Conservation (phyloP, 73 alveolate species). For the Tetrahymena thermophila region DNA sequence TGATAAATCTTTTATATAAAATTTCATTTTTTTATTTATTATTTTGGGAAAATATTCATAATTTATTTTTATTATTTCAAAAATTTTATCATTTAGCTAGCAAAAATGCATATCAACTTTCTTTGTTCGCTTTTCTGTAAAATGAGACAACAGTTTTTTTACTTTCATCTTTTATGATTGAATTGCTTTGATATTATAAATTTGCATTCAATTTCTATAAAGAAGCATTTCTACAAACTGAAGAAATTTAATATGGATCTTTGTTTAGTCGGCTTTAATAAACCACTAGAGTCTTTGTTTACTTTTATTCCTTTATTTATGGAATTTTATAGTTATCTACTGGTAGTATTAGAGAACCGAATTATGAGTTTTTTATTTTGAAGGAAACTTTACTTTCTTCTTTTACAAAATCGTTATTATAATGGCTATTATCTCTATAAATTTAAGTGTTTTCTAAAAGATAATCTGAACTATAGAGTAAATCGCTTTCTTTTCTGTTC, state of each 20-base stretch:
- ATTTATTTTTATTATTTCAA: too few species aligned
- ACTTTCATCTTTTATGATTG: not conserved
- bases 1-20: too few species aligned
- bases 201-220: not conserved
- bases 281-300: not conserved
- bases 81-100: too few species aligned
- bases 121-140: not conserved
- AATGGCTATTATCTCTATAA: not conserved
- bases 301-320: not conserved
- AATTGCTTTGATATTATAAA: not conserved
- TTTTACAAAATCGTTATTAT: not conserved
- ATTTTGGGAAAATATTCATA: too few species aligned
- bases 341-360: not conserved
- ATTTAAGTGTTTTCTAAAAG: not conserved
- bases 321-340: not conserved
- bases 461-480: not conserved
- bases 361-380: not conserved
- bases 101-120: not conserved
- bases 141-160: not conserved
- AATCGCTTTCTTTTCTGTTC: not conserved
- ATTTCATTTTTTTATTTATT: too few species aligned
- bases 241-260: not conserved
- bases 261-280: not conserved
- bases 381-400: not conserved
- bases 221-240: not conserved